These are phyloP conservation scores for Cyberlindnera mrakii DNA, from an alignment of 805 yeast species.

Conservation along the genomic window DNA sequence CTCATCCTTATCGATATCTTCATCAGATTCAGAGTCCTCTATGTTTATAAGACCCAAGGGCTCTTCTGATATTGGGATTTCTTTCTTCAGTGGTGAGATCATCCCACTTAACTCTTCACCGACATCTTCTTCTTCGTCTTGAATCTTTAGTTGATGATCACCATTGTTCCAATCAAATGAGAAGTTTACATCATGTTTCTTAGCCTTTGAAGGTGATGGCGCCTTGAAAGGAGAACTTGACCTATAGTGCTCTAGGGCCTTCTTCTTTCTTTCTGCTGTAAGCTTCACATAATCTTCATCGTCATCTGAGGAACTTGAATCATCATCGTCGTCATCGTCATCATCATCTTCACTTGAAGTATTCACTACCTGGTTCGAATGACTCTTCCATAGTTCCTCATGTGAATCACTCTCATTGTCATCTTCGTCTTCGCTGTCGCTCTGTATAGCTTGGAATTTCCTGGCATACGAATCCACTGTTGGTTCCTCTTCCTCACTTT, in stretches of 20 bases:
- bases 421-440: conserved; percentile 25
- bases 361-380: conserved; percentile 23
- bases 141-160: conserved; percentile 28
- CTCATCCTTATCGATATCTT: conserved; percentile 48
- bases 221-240: conserved; percentile 27
- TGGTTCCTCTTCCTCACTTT: conserved; percentile 25
- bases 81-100: conserved; percentile 13
- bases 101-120: conserved; percentile 45
- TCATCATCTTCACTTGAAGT: conserved; percentile 30
- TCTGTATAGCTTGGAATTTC: conserved; percentile 29
- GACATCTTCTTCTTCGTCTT: conserved; percentile 46
- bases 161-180: conserved; percentile 37
- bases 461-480: conserved; percentile 9
- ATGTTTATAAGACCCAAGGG: conserved; percentile 20
- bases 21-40: conserved; percentile 39
- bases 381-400: conserved; percentile 24
- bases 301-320: conserved; percentile 51
- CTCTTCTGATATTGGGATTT: conserved; percentile 14
- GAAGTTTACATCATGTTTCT: conserved; percentile 30
- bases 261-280: conserved; percentile 61
- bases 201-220: conserved; percentile 10
- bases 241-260: conserved; percentile 42
- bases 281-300: conserved; percentile 68
- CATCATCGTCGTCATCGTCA: conserved; percentile 32
- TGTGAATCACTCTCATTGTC: conserved; percentile 20